Evolutionary conservation across 2,329 filamentous ascomycete species (phyloP).

Genomic region (Botryotinia calthae): DNA sequence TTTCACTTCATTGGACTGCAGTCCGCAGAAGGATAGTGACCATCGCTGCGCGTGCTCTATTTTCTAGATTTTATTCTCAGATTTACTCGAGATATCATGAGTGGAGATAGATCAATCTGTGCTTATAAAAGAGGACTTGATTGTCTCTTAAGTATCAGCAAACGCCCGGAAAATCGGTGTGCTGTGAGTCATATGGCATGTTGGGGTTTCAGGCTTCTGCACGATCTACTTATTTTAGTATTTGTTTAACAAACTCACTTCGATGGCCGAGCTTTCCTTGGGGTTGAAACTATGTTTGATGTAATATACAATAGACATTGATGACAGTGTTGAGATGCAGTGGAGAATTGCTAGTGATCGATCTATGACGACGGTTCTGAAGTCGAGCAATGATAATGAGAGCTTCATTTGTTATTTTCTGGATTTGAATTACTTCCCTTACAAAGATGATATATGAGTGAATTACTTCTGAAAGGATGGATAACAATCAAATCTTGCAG

Average conservation of each 20-base stretch:
- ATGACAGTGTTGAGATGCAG: not conserved
- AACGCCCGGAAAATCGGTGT: not conserved
- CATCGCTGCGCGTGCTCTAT: not conserved
- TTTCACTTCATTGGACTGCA: not conserved
- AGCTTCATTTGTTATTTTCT: not conserved
- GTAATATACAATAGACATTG: not conserved
- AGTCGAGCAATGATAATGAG: not conserved
- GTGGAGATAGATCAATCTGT: not conserved
- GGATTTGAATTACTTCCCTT: rapidly evolving
- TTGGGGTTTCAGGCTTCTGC: rapidly evolving
- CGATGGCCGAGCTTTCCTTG: not conserved
- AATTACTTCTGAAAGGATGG: not conserved
- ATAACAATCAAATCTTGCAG: not conserved
- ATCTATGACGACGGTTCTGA: not conserved
- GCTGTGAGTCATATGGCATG: not conserved
- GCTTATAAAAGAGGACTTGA: not conserved
- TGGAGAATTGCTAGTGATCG: not conserved
- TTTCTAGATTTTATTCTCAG: not conserved
- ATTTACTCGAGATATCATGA: not conserved
- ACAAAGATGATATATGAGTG: not conserved
- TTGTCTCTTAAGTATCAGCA: not conserved
- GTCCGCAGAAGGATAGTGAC: rapidly evolving
- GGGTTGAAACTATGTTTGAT: too few relatives aligned
- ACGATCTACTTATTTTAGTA: not conserved
- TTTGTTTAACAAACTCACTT: not conserved